Evolutionary conservation across 768 basidiomycete species (phyloP).

Genomic region (Lentinula detonsa): DNA sequence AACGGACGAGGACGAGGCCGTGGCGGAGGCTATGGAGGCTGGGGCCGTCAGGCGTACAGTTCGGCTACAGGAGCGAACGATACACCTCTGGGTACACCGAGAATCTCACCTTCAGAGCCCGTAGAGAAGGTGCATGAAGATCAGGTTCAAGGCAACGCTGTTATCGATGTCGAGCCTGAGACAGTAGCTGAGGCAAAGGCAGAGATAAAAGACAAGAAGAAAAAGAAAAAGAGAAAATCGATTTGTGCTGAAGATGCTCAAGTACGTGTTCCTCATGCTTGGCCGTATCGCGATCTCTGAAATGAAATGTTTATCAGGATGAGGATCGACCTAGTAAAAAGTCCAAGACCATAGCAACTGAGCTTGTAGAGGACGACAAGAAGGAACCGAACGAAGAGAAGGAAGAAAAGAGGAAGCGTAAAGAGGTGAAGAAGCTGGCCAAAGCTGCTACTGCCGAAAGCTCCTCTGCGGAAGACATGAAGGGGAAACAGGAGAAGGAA

Average conservation of each 20-base stretch:
- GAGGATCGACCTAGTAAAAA: slow-evolving; percentile 20
- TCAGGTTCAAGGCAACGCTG: slow-evolving; percentile 11
- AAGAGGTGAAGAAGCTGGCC: slow-evolving; percentile 12
- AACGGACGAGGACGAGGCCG: slow-evolving; percentile 20
- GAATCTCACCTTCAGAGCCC: slow-evolving; percentile 34
- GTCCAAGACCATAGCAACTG: slow-evolving; percentile 22
- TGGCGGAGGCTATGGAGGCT: slow-evolving; percentile 29
- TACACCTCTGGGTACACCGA: slow-evolving; percentile 65
- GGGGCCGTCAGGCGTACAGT: slow-evolving; percentile 16
- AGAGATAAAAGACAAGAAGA: slow-evolving; percentile 26
- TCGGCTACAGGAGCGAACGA: slow-evolving; percentile 60
- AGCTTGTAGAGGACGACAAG: slow-evolving; percentile 13
- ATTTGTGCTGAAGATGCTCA: slow-evolving; percentile 18
- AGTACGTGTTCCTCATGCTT: slow-evolving; percentile 12
- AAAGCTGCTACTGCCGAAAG: slow-evolving; percentile 10
- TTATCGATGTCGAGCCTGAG: not conserved
- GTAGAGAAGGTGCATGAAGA: slow-evolving; percentile 4
- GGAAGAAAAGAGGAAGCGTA: slow-evolving; percentile 12
- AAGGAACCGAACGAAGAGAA: slow-evolving; percentile 2
- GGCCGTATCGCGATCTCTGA: not conserved
- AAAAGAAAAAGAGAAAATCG: slow-evolving; percentile 32
- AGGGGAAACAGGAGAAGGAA: slow-evolving; percentile 18
- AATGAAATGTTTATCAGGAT: not conserved
- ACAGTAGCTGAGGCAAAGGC: slow-evolving; percentile 8
- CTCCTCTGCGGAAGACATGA: slow-evolving; percentile 6